A percentile compares a stretch with the other conserved stretches of the same genome.
These are phyloP conservation scores for Metschnikowia arizonensis DNA, from an alignment of 805 yeast species.

Conservation along the genomic window DNA sequence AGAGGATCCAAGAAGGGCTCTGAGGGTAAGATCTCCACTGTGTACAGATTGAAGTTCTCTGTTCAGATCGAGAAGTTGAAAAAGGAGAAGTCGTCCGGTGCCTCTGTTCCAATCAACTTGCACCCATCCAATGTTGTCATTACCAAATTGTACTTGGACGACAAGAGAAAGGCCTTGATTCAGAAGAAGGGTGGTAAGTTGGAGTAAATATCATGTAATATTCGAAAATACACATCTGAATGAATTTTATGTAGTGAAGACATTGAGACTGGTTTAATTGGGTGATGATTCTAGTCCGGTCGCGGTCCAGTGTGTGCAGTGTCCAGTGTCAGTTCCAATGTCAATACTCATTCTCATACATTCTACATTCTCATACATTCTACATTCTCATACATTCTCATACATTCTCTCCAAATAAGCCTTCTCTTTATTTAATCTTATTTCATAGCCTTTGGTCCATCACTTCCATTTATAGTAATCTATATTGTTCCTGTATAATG, in stretches of 20 bases:
- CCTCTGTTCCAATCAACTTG: conserved; percentile 92
- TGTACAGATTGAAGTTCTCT: conserved; percentile 97
- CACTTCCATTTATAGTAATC: too few species aligned
- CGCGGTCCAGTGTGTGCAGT: too few species aligned
- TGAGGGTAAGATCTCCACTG: conserved; percentile 96
- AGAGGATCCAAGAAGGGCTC: conserved; percentile 99
- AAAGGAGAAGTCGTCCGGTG: conserved; percentile 97
- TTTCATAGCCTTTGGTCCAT: too few species aligned
- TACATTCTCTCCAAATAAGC: too few species aligned
- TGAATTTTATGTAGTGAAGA: too few species aligned
- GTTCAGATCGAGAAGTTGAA: conserved; percentile 96
- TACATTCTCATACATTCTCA: too few species aligned
- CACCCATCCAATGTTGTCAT: conserved; percentile 99
- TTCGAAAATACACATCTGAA: conserved; percentile 20
- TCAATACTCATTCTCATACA: too few species aligned
- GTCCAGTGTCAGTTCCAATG: too few species aligned
- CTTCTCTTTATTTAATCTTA: too few species aligned
- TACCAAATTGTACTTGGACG: conserved; percentile 97
- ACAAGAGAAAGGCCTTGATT: conserved; percentile 97
- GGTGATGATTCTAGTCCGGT: too few species aligned
- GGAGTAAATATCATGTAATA: conserved; percentile 55
- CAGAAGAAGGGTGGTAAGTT: conserved; percentile 96
- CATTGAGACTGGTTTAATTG: too few species aligned
- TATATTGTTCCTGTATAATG: conserved; percentile 6
- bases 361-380: too few species aligned